Conservation (phyloP, 164 flowering plant genomes). For the Vitis labrusca region DNA sequence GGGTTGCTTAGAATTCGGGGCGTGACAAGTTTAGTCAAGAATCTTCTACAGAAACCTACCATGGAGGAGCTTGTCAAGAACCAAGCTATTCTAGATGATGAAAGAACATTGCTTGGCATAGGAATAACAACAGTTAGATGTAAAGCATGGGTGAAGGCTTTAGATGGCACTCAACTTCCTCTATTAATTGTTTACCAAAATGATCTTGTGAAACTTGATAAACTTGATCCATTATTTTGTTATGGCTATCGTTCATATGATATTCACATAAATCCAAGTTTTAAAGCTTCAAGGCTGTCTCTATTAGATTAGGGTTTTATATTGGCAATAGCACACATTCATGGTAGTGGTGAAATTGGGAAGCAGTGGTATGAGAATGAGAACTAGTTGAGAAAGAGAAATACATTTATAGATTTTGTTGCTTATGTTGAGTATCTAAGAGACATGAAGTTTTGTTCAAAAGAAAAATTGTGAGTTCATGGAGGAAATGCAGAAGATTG, state of each 20-base stretch:
- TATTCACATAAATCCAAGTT: constrained; percentile 71
- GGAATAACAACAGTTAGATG: constrained; percentile 94
- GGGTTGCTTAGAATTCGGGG: too few species aligned
- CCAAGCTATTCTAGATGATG: constrained; percentile 83
- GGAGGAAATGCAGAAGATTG: constrained; percentile 90
- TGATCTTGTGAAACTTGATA: constrained; percentile 77
- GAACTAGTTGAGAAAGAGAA: constrained; percentile 71
- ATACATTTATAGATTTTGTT: constrained; percentile 92
- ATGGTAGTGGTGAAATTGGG: constrained; percentile 99
- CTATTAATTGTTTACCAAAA: constrained; percentile 66
- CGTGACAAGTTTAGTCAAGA: constrained; percentile 71
- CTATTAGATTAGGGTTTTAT: constrained; percentile 82
- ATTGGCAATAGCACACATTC: constrained; percentile 84
- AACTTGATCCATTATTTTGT: constrained; percentile 79
- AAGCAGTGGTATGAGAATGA: constrained; percentile 97
- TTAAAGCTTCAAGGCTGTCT: constrained; percentile 73
- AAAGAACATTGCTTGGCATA: constrained; percentile 91
- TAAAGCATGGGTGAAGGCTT: constrained; percentile 84
- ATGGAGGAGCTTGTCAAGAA: constrained; percentile 66
- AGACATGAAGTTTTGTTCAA: constrained; percentile 65
- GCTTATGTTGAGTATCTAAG: constrained; percentile 75
- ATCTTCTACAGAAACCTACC: constrained; percentile 90
- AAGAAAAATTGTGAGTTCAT: constrained; percentile 78
- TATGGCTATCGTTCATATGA: constrained; percentile 97
- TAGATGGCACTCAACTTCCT: constrained; percentile 82